These are phyloP conservation scores for Baudoinia panamericana DNA, from an alignment of 495 filamentous ascomycete species.

Conservation along the genomic window DNA sequence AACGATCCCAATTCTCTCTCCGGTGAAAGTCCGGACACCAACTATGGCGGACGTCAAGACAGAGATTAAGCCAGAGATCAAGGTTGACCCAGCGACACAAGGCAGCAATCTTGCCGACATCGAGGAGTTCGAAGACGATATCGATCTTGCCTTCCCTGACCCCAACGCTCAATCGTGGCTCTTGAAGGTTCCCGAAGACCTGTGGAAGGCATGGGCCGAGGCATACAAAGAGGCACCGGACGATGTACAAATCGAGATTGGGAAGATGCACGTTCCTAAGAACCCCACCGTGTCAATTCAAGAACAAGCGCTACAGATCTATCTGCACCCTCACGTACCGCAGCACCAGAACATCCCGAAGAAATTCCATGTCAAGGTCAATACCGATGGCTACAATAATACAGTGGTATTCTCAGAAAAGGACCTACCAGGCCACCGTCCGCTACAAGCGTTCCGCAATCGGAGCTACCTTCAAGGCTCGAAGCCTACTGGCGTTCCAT, in stretches of 20 bases:
- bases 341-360: constrained; percentile 58
- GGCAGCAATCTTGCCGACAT: constrained; percentile 40
- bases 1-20: too few relatives aligned
- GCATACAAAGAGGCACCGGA: constrained; percentile 35
- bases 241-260: constrained; percentile 55
- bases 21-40: too few relatives aligned
- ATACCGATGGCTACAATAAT: constrained; percentile 51
- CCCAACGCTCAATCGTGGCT: constrained; percentile 51
- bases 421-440: constrained; percentile 50
- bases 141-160: constrained; percentile 62
- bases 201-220: constrained; percentile 55
- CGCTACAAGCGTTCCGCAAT: neutral
- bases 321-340: constrained; percentile 38
- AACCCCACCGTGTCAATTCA: constrained; percentile 1
- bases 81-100: constrained; percentile 4
- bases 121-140: constrained; percentile 79
- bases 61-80: constrained; percentile 20
- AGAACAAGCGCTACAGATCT: constrained; percentile 36
- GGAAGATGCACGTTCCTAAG: constrained; percentile 52
- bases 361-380: constrained; percentile 66
- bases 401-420: constrained; percentile 86
- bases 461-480: neutral
- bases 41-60: constrained; percentile 13
- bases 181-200: constrained; percentile 58
- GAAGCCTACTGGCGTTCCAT: constrained; percentile 9